phyloP scores from a whole-genome alignment of 306 rosid species.

The Crataegus laevigata region DNA sequence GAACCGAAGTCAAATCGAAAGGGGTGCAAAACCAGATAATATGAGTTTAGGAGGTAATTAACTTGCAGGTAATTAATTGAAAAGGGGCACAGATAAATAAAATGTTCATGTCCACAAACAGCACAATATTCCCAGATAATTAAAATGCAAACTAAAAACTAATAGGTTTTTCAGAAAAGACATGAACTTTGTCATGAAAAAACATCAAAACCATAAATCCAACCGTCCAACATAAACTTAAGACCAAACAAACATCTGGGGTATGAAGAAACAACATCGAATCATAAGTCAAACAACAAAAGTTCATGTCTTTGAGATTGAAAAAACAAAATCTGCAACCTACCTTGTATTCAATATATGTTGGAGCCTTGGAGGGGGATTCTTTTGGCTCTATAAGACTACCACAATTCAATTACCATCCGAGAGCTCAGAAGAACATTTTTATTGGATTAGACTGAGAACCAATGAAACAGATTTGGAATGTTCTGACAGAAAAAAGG shows the following conservation, averaged over 20 bases:
- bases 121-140: neutral
- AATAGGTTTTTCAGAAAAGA: constrained; percentile 9
- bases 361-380: neutral
- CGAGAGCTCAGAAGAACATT: neutral
- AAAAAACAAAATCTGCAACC: neutral
- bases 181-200: neutral
- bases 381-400: neutral
- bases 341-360: constrained; percentile 29
- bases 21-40: neutral
- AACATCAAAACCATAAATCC: neutral
- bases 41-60: neutral
- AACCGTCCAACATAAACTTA: neutral
- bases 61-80: neutral
- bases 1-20: neutral
- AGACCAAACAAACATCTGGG: constrained; percentile 6
- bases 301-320: neutral
- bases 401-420: constrained; percentile 1
- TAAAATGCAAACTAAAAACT: constrained; percentile 3
- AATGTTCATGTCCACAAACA: neutral
- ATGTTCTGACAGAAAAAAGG: constrained; percentile 28
- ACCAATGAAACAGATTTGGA: constrained; percentile 24
- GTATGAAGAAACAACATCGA: neutral
- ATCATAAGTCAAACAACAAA: neutral
- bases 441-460: neutral
- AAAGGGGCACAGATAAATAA: neutral